Conservation (phyloP, 2,329 filamentous ascomycete species). For the Eutypa lata region DNA sequence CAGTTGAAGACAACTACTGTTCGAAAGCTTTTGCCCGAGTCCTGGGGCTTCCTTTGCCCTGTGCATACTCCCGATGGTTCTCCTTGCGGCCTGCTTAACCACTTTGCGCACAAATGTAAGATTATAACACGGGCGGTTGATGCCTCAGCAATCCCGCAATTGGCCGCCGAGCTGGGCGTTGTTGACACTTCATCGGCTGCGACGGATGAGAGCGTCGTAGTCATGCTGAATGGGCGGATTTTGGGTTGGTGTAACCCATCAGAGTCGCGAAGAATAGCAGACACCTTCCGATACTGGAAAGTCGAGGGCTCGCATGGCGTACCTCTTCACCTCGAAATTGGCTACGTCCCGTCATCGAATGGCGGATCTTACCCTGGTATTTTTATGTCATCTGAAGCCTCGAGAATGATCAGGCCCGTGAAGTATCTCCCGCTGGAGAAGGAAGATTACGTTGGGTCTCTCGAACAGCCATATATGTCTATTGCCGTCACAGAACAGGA, state of each 20-base stretch:
- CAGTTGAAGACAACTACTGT: conserved; percentile 97
- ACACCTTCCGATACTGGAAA: conserved; percentile 92
- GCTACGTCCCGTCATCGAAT: conserved; percentile 81
- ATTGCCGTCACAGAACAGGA: conserved; percentile 90
- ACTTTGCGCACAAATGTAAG: conserved; percentile 91
- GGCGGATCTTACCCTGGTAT: conserved; percentile 95
- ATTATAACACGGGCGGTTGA: conserved; percentile 76
- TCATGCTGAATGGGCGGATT: conserved; percentile 87
- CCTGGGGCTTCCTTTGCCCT: conserved; percentile 96
- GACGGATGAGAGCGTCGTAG: conserved; percentile 77
- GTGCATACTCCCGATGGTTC: conserved; percentile 96
- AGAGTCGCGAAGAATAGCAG: conserved; percentile 76
- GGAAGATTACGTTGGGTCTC: conserved; percentile 84
- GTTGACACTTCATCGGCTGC: conserved; percentile 73
- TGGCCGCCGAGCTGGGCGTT: conserved; percentile 78
- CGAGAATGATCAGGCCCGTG: conserved; percentile 86
- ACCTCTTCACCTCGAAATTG: conserved; percentile 83
- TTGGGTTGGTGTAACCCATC: conserved; percentile 87
- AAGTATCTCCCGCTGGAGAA: conserved; percentile 87
- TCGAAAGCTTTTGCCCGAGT: conserved; percentile 90
- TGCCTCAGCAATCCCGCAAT: conserved; percentile 67
- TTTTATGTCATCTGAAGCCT: conserved; percentile 84
- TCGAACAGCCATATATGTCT: conserved; percentile 97
- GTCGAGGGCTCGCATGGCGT: conserved; percentile 80
- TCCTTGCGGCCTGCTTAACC: conserved; percentile 91